Conservation (phyloP, 805 yeast species). For the Priceomyces castillae region DNA sequence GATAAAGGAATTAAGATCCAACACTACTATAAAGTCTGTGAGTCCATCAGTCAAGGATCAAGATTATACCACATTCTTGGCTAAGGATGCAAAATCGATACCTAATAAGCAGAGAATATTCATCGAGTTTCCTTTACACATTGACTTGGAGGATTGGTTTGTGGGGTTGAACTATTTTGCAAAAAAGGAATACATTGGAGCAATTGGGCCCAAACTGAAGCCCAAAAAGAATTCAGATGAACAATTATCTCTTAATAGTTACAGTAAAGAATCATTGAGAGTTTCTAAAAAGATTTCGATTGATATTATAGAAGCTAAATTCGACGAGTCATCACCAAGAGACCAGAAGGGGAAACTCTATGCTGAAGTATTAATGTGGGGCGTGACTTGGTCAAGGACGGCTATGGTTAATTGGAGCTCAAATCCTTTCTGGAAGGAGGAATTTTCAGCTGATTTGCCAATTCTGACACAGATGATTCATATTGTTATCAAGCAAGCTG, state of each 20-base stretch:
- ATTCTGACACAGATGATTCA: conserved; percentile 51
- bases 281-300: conserved; percentile 52
- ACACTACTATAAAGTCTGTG: conserved; percentile 35
- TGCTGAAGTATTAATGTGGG: conserved; percentile 73
- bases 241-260: conserved; percentile 13
- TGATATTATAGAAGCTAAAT: conserved; percentile 64
- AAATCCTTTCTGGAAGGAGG: conserved; percentile 84
- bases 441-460: conserved; percentile 60
- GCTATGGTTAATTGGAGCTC: conserved; percentile 49
- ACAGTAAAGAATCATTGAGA: conserved; percentile 41
- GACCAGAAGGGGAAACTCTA: conserved; percentile 40
- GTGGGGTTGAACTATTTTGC: conserved; percentile 66
- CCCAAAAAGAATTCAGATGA: background rate
- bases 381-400: conserved; percentile 74
- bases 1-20: conserved; percentile 50
- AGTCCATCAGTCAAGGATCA: conserved; percentile 20
- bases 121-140: conserved; percentile 61
- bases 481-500: conserved; percentile 41
- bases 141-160: conserved; percentile 75
- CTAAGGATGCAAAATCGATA: conserved; percentile 32
- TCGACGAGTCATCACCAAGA: conserved; percentile 27
- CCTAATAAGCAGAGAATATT: conserved; percentile 43
- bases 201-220: conserved; percentile 12
- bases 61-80: conserved; percentile 24
- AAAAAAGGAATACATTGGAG: conserved; percentile 51